These are phyloP conservation scores for Hansenula lynferdii DNA, from an alignment of 1,139 yeast genomes.

Conservation along the genomic window DNA sequence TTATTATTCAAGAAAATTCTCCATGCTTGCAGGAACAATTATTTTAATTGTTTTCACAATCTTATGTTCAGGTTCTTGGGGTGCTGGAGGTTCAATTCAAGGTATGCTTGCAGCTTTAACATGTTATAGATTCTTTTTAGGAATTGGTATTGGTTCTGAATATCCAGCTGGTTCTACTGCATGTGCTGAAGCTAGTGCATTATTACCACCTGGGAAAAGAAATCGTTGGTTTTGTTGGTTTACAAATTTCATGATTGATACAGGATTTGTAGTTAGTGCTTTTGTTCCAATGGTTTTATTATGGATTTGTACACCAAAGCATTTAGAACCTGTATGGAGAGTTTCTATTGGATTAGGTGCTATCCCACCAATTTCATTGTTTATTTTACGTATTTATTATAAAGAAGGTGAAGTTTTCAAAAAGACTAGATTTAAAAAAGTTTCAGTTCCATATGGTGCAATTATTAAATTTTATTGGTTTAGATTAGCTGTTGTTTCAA, in stretches of 20 bases:
- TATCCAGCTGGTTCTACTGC: constrained; percentile 94
- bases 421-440: constrained; percentile 64
- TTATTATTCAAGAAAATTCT: constrained; percentile 68
- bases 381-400: constrained; percentile 72
- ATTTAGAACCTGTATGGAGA: constrained; percentile 87
- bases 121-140: constrained; percentile 80
- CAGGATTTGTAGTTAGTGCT: constrained; percentile 79
- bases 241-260: constrained; percentile 84
- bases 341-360: constrained; percentile 89
- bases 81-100: constrained; percentile 52
- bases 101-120: constrained; percentile 83
- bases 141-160: constrained; percentile 85
- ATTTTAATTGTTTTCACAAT: constrained; percentile 73
- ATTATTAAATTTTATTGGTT: constrained; percentile 82
- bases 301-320: constrained; percentile 72
- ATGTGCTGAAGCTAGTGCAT: constrained; percentile 85
- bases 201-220: constrained; percentile 74
- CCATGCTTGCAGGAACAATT: constrained; percentile 72
- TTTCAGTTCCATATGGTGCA: constrained; percentile 60
- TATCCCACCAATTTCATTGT: constrained; percentile 77
- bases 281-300: constrained; percentile 83
- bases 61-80: constrained; percentile 86
- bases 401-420: constrained; percentile 67
- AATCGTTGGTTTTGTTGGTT: constrained; percentile 88
- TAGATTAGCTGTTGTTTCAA: constrained; percentile 62